Evolutionary conservation across 441 rosid species (phyloP), one percentile per base, ranked within the genome.

Genomic region (Monsonia emarginata): DNA sequence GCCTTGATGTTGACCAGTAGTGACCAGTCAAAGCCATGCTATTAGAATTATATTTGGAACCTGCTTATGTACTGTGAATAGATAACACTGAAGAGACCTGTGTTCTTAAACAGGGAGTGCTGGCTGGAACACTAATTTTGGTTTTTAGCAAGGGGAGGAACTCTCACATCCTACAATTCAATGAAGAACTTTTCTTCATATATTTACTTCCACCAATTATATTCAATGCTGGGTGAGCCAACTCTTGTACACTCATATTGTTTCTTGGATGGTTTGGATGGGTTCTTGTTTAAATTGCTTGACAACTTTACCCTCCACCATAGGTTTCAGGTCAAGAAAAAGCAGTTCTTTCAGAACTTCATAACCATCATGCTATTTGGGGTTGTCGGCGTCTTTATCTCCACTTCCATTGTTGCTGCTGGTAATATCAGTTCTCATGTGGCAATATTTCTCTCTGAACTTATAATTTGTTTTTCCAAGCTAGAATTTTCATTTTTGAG

Each of bases 161-260:
- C 69, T 86, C 97, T 64, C 96, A 83, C 70, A 86, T 88, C 67
- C 74, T 92, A 36, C 83, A 81, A 64, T 90, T 90, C 75, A 82
- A 67, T 70, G 98, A 92, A 73, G 86, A 87, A 70, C 74, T 90
- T 65, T 92, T 92, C 89, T 92, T 92, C 73, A 80, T 92, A 36
- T 92, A 92, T 67, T 94, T 92, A 72, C 96, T 92, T 79, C 97
- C 98, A 16, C 98, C 98, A 0, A 92, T 92, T 18, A 92, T 92
- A 65, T 92, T 92, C 80, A 92, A 89, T 80, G 98, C 96, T 36
- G 98, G 98, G 98, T 92, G 76, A 67, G 74, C 7, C 24, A 5
- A 19, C 19, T 26, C 21, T 22, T 57, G 0, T n/a, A n/a, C 44
- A 4, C 63, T 32, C 59, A 25, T n/a, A n/a, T n/a, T n/a, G 5